Evolutionary conservation across 2,329 filamentous ascomycete genomes (phyloP).

Genomic region (Lachnellula occidentalis): DNA sequence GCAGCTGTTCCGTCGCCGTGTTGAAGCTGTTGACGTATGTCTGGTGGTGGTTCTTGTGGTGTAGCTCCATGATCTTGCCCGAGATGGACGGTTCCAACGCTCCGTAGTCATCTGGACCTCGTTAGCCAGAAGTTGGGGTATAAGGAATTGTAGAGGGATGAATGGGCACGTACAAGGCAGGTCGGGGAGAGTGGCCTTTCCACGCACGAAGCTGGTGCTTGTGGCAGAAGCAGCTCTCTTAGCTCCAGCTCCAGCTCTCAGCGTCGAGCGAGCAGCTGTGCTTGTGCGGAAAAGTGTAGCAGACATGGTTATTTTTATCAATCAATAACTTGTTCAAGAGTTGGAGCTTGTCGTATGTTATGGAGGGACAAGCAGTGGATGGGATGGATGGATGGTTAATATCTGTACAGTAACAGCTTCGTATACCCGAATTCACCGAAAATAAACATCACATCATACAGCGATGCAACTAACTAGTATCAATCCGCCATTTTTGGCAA

Average conservation of each 20-base stretch:
- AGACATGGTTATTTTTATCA: conserved; percentile 53
- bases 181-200: conserved; percentile 91
- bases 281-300: conserved; percentile 68
- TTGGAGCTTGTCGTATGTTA: conserved; percentile 1
- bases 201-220: conserved; percentile 71
- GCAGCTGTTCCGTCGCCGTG: conserved; percentile 66
- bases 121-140: background rate
- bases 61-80: conserved; percentile 92
- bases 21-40: conserved; percentile 91
- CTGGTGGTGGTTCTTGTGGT: conserved; percentile 92
- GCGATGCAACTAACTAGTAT: too few species aligned
- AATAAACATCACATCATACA: conserved; percentile 12
- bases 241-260: conserved; percentile 61
- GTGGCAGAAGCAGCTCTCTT: conserved; percentile 61
- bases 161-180: conserved; percentile 57
- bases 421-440: background rate
- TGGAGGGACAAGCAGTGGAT: background rate
- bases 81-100: conserved; percentile 83
- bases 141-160: background rate
- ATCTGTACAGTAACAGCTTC: too few species aligned
- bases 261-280: conserved; percentile 61
- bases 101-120: conserved; percentile 79
- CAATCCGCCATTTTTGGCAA: too few species aligned
- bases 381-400: conserved; percentile 1
- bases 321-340: conserved; percentile 8